These are phyloP conservation scores for Russula foetens DNA, from an alignment of 768 basidiomycete genomes.

Conservation along the genomic window DNA sequence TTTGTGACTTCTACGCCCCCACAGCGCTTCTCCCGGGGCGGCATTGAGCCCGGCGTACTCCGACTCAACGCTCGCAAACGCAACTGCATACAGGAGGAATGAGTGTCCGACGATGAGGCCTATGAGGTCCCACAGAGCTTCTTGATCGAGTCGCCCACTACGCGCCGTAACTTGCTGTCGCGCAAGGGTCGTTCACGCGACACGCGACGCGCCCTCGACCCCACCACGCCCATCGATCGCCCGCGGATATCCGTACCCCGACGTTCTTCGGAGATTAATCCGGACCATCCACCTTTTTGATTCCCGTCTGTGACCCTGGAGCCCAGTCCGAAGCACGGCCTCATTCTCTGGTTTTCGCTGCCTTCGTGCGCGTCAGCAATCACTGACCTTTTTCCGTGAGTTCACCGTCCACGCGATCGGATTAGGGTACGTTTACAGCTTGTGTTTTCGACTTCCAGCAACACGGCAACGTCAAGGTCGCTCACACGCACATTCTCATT, in stretches of 20 bases:
- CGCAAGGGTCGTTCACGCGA: conserved; percentile 34
- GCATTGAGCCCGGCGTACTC: conserved; percentile 48
- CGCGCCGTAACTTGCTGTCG: conserved; percentile 23
- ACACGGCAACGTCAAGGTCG: conserved; percentile 84
- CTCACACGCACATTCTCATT: conserved; percentile 17
- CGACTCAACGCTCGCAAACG: conserved; percentile 67
- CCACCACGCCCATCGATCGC: conserved; percentile 13
- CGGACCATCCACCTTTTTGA: conserved; percentile 26
- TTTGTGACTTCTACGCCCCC: conserved; percentile 36
- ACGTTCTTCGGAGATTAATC: conserved; percentile 55
- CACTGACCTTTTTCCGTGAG: conserved; percentile 96
- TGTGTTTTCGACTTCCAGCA: conserved; percentile 97
- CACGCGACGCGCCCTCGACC: conserved; percentile 2
- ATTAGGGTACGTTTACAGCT: conserved; percentile 93
- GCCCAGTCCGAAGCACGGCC: conserved; percentile 50
- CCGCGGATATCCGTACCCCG: conserved; percentile 53
- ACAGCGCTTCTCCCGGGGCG: conserved; percentile 52
- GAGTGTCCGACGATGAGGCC: conserved; percentile 73
- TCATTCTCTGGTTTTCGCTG: conserved; percentile 88
- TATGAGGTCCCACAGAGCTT: conserved; percentile 82
- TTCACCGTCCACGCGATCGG: conserved; percentile 97
- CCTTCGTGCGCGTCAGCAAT: conserved; percentile 85
- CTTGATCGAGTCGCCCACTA: conserved; percentile 61
- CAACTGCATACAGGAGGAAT: conserved; percentile 49
- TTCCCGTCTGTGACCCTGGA: conserved; percentile 21